Percentiles rank a stretch among this genome's conserved stretches.
Conservation (phyloP, 768 basidiomycete species). For the Hericium coralloides region DNA sequence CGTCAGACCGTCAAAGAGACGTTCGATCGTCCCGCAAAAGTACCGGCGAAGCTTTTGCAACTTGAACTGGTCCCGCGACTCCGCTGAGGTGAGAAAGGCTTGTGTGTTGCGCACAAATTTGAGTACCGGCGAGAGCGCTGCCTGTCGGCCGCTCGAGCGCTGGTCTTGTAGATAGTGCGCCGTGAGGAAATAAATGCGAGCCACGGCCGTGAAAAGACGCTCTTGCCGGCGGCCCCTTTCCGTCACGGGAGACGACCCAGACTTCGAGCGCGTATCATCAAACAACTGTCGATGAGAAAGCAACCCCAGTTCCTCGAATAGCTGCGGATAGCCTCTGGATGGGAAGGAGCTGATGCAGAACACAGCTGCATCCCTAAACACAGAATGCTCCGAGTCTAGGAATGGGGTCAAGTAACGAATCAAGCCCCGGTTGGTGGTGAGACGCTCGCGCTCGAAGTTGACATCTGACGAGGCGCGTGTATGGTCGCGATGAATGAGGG, state of each 20-base stretch:
- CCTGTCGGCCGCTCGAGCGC: slow-evolving; percentile 56
- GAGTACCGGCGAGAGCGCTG: slow-evolving; percentile 69
- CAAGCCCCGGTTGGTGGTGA: slow-evolving; percentile 72
- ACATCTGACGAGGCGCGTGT: slow-evolving; percentile 54
- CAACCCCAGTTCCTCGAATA: slow-evolving; percentile 76
- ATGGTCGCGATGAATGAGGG: slow-evolving; percentile 53
- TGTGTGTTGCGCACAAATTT: slow-evolving; percentile 84
- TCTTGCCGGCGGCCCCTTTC: slow-evolving; percentile 65
- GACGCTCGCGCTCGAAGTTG: slow-evolving; percentile 72
- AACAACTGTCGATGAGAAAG: slow-evolving; percentile 79
- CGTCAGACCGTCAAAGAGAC: slow-evolving; percentile 70
- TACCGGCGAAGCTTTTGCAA: slow-evolving; percentile 79
- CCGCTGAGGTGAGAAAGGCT: slow-evolving; percentile 59
- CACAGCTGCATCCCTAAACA: slow-evolving; percentile 81
- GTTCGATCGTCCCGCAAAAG: slow-evolving; percentile 85
- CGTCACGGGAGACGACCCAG: slow-evolving; percentile 30
- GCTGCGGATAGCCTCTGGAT: slow-evolving; percentile 61
- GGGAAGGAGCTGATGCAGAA: slow-evolving; percentile 86
- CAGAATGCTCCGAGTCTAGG: slow-evolving; percentile 75
- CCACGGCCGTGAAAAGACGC: slow-evolving; percentile 77
- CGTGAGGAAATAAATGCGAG: slow-evolving; percentile 82
- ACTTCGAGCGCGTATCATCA: slow-evolving; percentile 52
- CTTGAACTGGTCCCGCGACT: slow-evolving; percentile 66
- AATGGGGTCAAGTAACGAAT: slow-evolving; percentile 84
- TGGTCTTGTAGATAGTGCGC: slow-evolving; percentile 68